Evolutionary conservation across 2,329 filamentous ascomycete genomes (phyloP).

Genomic region (Colletotrichum agaves): DNA sequence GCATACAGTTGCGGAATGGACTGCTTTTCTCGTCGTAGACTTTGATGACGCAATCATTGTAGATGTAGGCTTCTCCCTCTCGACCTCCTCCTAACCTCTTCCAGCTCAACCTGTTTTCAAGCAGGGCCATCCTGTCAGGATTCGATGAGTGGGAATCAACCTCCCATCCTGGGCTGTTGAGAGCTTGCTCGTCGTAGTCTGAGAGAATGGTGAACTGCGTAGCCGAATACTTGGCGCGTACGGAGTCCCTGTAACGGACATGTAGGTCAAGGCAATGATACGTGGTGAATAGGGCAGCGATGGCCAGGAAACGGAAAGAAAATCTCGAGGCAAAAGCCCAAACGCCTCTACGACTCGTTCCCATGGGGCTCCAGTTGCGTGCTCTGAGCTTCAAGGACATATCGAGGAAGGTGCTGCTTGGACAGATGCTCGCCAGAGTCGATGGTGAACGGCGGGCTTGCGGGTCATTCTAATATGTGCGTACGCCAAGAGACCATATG

Average conservation of each 20-base stretch:
- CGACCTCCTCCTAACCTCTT: constrained; percentile 43
- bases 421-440: neutral
- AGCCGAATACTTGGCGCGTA: constrained; percentile 35
- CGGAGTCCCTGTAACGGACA: constrained; percentile 24
- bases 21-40: constrained; percentile 42
- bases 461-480: constrained; percentile 22
- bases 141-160: neutral
- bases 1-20: constrained; percentile 48
- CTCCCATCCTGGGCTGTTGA: constrained; percentile 16
- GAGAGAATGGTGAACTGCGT: constrained; percentile 26
- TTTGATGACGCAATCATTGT: constrained; percentile 45
- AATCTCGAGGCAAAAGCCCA: constrained; percentile 14
- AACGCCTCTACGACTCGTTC: constrained; percentile 16
- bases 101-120: constrained; percentile 42
- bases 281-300: constrained; percentile 17
- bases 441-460: neutral
- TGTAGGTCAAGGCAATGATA: constrained; percentile 33
- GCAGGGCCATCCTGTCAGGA: constrained; percentile 25
- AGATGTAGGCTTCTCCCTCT: constrained; percentile 46
- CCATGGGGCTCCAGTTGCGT: constrained; percentile 31
- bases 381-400: constrained; percentile 18
- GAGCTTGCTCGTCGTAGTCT: constrained; percentile 11
- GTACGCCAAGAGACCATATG: constrained; percentile 11
- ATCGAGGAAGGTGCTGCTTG: neutral
- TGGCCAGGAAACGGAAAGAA: constrained; percentile 12